phyloP scores from a whole-genome alignment of 148 eudicot genomes.

The Pharnaceum exiguum region DNA sequence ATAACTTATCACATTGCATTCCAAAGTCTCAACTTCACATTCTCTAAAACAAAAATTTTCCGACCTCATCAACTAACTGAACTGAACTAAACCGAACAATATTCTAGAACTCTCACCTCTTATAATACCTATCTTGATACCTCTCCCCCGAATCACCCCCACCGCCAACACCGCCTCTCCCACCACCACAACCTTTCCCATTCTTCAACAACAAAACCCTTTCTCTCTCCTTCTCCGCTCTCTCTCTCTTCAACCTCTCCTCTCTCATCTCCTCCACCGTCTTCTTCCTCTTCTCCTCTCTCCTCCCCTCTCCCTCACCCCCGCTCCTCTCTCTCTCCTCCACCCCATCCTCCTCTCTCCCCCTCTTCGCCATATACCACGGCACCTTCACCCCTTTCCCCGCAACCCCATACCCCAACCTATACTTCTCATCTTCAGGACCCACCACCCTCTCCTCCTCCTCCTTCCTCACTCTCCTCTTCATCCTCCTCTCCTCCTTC shows the following conservation, averaged over 20 bases:
- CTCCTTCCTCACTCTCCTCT: constrained; percentile 54
- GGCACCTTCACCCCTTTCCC: constrained; percentile 91
- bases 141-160: constrained; percentile 3
- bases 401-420: constrained; percentile 81
- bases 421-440: constrained; percentile 87
- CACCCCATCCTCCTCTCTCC: constrained; percentile 13
- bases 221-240: constrained; percentile 66
- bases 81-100: not conserved
- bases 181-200: constrained; percentile 17
- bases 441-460: constrained; percentile 46
- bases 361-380: constrained; percentile 57
- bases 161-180: constrained; percentile 16
- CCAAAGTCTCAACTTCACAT: too few relatives aligned
- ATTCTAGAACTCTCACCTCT: constrained; percentile 22
- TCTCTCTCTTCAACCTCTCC: constrained; percentile 87
- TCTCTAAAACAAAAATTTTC: too few relatives aligned
- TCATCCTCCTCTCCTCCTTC: constrained; percentile 37
- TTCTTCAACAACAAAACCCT: constrained; percentile 49
- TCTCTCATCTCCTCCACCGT: constrained; percentile 76
- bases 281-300: constrained; percentile 52
- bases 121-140: constrained; percentile 18
- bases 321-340: constrained; percentile 15
- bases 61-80: too few relatives aligned
- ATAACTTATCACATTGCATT: too few relatives aligned
- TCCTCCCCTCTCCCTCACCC: constrained; percentile 16